Evolutionary conservation across 495 filamentous ascomycete species (phyloP), one percentile per base, ranked within the genome.

Genomic region (Lepidopterella palustris): DNA sequence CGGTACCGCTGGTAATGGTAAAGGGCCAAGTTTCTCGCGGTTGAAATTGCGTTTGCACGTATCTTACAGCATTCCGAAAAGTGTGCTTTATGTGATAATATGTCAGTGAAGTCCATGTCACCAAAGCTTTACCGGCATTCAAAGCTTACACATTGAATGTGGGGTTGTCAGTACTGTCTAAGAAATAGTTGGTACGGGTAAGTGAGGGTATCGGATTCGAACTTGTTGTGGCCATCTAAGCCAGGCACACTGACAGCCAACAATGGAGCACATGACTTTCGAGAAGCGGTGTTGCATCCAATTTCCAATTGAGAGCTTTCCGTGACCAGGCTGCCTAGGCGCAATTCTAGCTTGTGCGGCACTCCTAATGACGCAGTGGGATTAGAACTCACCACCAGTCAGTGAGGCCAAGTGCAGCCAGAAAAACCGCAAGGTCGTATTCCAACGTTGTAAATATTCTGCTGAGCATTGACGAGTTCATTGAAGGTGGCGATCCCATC

Each of bases 161-260:
- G 60, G 67, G 74, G 63, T 75, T 63, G 53, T 77, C 71, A 35
- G 73, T 71, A 11, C 68, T 53, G 53, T 53, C 62, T 5, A 68
- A 49, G 65, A 74, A 78, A 61, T 65, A 77, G 57, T 78, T 74
- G 47, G 74, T 71, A 9, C 75, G 70, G 18, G 75, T 73, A 4
- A 78, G 65, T 18, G 73, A 76, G 0, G n/a, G 71, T 68, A 49
- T 78, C 73, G 2, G 55, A 56, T 58, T 78, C 75, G 57, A 78
- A 76, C 60, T 74, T 76, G 59, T 77, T 76, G 64, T 77, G 75
- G 31, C 71, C 72, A 55, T 76, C 64, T 5, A 77, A 58, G 35
- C 74, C 75, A 1, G 69, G 68, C 64, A 75, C 69, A 20, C 53
- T 61, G 20, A 73, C 73, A 26, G 73, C 72, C 29, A 74, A 32